These are phyloP conservation scores for Penicillium sp. DNA, from an alignment of 2,329 filamentous ascomycete genomes.

Conservation along the genomic window DNA sequence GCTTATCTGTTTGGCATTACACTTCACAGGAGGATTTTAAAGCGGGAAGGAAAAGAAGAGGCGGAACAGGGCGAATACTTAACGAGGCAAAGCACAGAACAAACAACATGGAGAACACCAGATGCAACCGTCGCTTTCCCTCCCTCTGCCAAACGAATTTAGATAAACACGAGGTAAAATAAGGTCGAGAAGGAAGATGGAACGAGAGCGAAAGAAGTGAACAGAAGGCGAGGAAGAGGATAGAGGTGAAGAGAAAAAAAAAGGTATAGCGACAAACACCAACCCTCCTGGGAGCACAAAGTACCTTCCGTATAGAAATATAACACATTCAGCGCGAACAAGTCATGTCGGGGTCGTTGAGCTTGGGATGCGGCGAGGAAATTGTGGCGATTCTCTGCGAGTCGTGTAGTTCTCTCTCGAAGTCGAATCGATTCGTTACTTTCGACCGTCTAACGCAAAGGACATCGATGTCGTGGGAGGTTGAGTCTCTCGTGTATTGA, in stretches of 20 bases:
- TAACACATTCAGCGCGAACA: conserved; percentile 29
- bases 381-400: conserved; percentile 28
- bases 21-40: conserved; percentile 33
- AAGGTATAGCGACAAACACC: conserved; percentile 26
- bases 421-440: conserved; percentile 26
- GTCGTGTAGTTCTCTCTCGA: conserved; percentile 26
- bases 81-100: conserved; percentile 13
- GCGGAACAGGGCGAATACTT: not conserved
- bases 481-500: conserved; percentile 31
- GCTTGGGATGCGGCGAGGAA: conserved; percentile 26
- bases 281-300: conserved; percentile 30
- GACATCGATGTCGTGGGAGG: conserved; percentile 35
- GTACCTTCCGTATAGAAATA: conserved; percentile 33
- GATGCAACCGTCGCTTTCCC: conserved; percentile 35
- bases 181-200: conserved; percentile 9
- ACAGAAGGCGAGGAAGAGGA: conserved; percentile 21
- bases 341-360: conserved; percentile 26
- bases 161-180: conserved; percentile 23
- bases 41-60: conserved; percentile 24
- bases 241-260: conserved; percentile 22
- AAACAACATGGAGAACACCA: conserved; percentile 33
- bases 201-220: conserved; percentile 18
- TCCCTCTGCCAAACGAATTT: conserved; percentile 31
- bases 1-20: conserved; percentile 38
- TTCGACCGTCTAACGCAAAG: conserved; percentile 31